Evolutionary conservation across 1,284 basidiomycete genomes (phyloP).

Genomic region (Heterobasidion occidentale): DNA sequence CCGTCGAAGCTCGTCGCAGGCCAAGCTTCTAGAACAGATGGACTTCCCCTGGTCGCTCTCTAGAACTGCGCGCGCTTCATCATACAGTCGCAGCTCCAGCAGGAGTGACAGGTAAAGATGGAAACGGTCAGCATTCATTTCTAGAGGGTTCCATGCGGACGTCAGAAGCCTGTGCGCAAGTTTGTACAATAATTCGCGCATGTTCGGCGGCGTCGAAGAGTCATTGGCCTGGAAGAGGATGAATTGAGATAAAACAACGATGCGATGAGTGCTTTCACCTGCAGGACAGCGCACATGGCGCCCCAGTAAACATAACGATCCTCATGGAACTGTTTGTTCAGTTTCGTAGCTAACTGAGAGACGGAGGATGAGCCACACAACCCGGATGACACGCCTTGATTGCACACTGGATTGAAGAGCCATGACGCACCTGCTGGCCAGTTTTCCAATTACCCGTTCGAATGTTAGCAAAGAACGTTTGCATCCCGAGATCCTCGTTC

Average conservation of each 20-base stretch:
- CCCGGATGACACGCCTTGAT: constrained; percentile 11
- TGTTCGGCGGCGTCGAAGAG: constrained; percentile 44
- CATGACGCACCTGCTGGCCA: constrained; percentile 59
- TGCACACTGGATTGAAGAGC: constrained; percentile 3
- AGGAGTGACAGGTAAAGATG: constrained; percentile 68
- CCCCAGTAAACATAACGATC: constrained; percentile 82
- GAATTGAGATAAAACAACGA: neutral
- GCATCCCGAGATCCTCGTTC: constrained; percentile 75
- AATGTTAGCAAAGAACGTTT: constrained; percentile 79
- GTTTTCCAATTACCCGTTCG: constrained; percentile 73
- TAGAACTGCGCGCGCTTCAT: constrained; percentile 67
- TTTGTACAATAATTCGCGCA: constrained; percentile 62
- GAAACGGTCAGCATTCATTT: constrained; percentile 65
- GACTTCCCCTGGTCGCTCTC: constrained; percentile 56
- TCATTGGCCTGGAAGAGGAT: constrained; percentile 47
- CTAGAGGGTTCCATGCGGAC: constrained; percentile 52
- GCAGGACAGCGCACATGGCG: constrained; percentile 72
- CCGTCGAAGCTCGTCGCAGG: constrained; percentile 68
- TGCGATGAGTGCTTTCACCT: constrained; percentile 32
- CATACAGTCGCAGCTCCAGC: constrained; percentile 54
- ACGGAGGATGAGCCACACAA: neutral
- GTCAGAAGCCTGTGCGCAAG: constrained; percentile 63
- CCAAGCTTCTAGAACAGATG: constrained; percentile 64
- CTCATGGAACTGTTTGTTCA: constrained; percentile 72
- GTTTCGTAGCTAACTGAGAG: constrained; percentile 58